Evolutionary conservation across 305 asterid genomes (phyloP).

Genomic region (Fraxinus baroniana): DNA sequence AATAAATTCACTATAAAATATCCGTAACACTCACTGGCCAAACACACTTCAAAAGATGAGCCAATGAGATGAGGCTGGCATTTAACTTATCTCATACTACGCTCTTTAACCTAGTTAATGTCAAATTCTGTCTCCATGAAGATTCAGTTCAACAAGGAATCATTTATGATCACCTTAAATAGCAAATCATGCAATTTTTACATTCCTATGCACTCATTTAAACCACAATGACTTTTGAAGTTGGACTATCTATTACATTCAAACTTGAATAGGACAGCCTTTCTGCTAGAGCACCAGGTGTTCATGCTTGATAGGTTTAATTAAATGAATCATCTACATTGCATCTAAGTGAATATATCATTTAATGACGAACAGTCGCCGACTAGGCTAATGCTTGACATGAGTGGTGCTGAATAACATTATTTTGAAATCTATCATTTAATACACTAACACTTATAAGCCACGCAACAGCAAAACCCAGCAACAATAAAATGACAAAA

Average conservation of each 20-base stretch:
- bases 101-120: neutral
- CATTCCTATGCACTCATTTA: conserved; percentile 11
- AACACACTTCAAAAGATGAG: neutral
- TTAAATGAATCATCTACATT: neutral
- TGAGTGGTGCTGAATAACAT: no score
- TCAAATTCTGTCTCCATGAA: neutral
- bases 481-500: conserved; percentile 18
- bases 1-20: neutral
- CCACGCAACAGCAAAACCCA: conserved; percentile 8
- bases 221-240: neutral
- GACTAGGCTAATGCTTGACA: no score
- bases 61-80: neutral
- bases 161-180: neutral
- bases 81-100: neutral
- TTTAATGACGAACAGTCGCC: no score
- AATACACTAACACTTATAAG: conserved; percentile 6
- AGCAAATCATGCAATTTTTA: neutral
- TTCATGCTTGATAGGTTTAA: neutral
- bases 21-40: neutral
- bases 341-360: neutral
- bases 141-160: neutral
- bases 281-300: neutral
- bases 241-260: neutral
- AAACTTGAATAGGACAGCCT: neutral
- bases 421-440: no score